Evolutionary conservation across 1,284 basidiomycete genomes (phyloP).

Genomic region (Fomitiporia mediterranea): DNA sequence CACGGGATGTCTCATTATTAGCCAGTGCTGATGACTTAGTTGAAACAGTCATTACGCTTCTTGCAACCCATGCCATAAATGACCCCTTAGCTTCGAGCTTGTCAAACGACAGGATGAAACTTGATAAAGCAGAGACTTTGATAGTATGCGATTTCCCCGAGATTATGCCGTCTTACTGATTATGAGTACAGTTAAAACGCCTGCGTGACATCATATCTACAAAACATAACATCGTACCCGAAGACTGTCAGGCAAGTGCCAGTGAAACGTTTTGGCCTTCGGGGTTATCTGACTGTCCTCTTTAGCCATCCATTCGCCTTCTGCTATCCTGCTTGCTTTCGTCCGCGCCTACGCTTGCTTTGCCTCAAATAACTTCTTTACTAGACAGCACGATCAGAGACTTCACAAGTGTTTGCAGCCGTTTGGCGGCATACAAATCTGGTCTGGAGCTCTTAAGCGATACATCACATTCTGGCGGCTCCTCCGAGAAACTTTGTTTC

Average conservation of each 20-base stretch:
- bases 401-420: constrained; percentile 35
- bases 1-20: constrained; percentile 13
- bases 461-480: constrained; percentile 21
- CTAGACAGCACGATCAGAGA: constrained; percentile 37
- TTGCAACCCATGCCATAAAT: constrained; percentile 7
- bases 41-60: constrained; percentile 7
- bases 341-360: constrained; percentile 35
- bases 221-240: constrained; percentile 1
- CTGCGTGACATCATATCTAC: constrained; percentile 3
- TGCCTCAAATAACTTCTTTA: constrained; percentile 33
- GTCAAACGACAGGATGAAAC: constrained; percentile 32
- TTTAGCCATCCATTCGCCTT: constrained; percentile 50
- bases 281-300: constrained; percentile 19
- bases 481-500: constrained; percentile 34
- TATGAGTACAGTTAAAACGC: constrained; percentile 6
- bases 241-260: constrained; percentile 13
- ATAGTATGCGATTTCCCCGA: constrained; percentile 33
- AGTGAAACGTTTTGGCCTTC: constrained; percentile 11
- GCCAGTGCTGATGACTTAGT: constrained; percentile 14
- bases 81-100: constrained; percentile 7
- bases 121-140: constrained; percentile 44
- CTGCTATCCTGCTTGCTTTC: constrained; percentile 45
- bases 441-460: constrained; percentile 39
- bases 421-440: constrained; percentile 37
- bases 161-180: not conserved